Evolutionary conservation across 1,284 basidiomycete species (phyloP).

Genomic region (Cryptococcus depauperatus): DNA sequence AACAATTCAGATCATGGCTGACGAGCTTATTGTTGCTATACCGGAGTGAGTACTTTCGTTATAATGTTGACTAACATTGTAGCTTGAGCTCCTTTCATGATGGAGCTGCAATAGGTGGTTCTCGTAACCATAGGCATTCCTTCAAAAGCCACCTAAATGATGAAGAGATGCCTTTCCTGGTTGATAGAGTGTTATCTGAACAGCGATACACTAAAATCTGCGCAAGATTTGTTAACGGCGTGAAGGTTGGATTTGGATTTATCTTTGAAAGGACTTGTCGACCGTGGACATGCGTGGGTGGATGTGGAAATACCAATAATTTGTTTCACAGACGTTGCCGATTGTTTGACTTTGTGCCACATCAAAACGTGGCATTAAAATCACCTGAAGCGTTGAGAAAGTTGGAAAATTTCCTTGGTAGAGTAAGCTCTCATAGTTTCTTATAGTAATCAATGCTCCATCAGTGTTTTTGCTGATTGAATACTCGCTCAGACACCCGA

Average conservation of each 20-base stretch:
- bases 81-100: slow-evolving; percentile 48
- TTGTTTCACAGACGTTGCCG: slow-evolving; percentile 73
- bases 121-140: not conserved
- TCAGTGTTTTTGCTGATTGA: not conserved
- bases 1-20: slow-evolving; percentile 73
- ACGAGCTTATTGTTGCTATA: slow-evolving; percentile 70
- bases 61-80: not conserved
- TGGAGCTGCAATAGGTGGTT: slow-evolving; percentile 45
- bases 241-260: slow-evolving; percentile 85
- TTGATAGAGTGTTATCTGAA: slow-evolving; percentile 21
- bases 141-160: not conserved
- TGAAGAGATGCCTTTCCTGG: slow-evolving; percentile 9
- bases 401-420: slow-evolving; percentile 34
- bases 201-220: slow-evolving; percentile 52
- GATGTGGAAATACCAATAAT: slow-evolving; percentile 47
- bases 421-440: slow-evolving; percentile 47
- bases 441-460: not conserved
- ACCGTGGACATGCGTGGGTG: slow-evolving; percentile 53
- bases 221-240: slow-evolving; percentile 76
- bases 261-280: slow-evolving; percentile 77
- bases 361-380: slow-evolving; percentile 67
- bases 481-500: slow-evolving; percentile 47
- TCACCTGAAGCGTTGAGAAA: slow-evolving; percentile 47
- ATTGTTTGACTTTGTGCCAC: slow-evolving; percentile 71
- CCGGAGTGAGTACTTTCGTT: slow-evolving; percentile 56